These are phyloP conservation scores for Curvularia eragrostidis DNA, from an alignment of 2,329 filamentous ascomycete species.

Conservation along the genomic window DNA sequence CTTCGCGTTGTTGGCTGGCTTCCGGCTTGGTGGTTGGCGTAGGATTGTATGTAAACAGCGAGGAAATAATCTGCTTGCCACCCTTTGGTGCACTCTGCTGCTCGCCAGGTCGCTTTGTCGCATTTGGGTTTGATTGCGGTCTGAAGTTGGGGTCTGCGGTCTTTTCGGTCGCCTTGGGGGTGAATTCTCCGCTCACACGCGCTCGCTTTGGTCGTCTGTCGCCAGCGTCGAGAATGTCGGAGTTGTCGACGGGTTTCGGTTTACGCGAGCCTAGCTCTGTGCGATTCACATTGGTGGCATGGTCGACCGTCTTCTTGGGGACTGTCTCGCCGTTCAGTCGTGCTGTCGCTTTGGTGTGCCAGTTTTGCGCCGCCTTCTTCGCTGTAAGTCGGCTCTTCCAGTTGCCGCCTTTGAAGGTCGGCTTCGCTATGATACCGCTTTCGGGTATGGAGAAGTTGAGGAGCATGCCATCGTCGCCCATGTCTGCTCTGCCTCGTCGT, in stretches of 20 bases:
- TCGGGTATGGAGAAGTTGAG: conserved; percentile 87
- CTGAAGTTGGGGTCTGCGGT: conserved; percentile 32
- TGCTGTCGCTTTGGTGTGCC: conserved; percentile 54
- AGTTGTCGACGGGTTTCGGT: conserved; percentile 24
- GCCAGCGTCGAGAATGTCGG: conserved; percentile 20
- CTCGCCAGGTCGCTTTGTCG: conserved; percentile 40
- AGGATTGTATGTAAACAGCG: conserved; percentile 91
- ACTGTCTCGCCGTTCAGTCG: conserved; percentile 39
- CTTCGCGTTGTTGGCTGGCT: conserved; percentile 54
- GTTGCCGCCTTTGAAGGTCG: conserved; percentile 81
- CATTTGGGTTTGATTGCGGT: conserved; percentile 38
- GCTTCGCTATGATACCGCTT: conserved; percentile 66
- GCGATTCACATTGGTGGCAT: conserved; percentile 40
- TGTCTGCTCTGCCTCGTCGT: conserved; percentile 49
- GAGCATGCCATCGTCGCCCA: conserved; percentile 95
- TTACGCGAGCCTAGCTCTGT: conserved; percentile 38
- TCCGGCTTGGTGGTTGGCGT: conserved; percentile 67
- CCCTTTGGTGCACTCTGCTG: conserved; percentile 48
- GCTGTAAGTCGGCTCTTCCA: conserved; percentile 90
- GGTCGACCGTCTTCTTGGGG: conserved; percentile 28
- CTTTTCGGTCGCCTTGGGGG: conserved; percentile 32
- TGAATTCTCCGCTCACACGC: conserved; percentile 50
- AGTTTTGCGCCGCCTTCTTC: conserved; percentile 69
- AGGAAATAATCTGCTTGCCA: conserved; percentile 77
- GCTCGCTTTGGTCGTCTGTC: conserved; percentile 45